Percentiles rank a stretch among this genome's conserved stretches.
phyloP scores from a whole-genome alignment of 2,329 filamentous ascomycete species.

The Pseudogymnoascus sp. region DNA sequence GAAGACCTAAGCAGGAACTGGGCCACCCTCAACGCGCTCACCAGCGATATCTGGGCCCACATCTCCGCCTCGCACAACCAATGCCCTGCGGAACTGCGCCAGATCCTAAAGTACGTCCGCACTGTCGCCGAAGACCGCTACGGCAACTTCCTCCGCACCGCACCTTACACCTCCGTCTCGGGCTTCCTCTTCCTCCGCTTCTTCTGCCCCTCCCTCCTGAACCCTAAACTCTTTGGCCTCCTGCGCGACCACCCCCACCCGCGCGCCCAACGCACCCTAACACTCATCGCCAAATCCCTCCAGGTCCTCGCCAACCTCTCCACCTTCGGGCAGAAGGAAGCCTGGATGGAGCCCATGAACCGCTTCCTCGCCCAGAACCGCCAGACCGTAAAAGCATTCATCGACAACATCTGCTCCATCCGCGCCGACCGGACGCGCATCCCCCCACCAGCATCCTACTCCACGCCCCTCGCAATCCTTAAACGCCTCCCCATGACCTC shows the following conservation, averaged over 20 bases:
- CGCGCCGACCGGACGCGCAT: conserved; percentile 61
- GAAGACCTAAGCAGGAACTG: conserved; percentile 81
- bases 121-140: conserved; percentile 92
- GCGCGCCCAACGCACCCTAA: conserved; percentile 79
- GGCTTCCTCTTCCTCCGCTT: conserved; percentile 92
- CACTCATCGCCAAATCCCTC: conserved; percentile 84
- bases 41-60: conserved; percentile 77
- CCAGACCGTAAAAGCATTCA: conserved; percentile 75
- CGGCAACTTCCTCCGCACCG: conserved; percentile 82
- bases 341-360: conserved; percentile 99
- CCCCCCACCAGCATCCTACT: conserved; percentile 75
- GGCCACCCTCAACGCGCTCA: conserved; percentile 67
- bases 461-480: conserved; percentile 85
- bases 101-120: conserved; percentile 83
- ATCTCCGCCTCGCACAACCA: conserved; percentile 69
- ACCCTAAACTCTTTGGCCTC: conserved; percentile 87
- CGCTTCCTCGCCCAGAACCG: conserved; percentile 71
- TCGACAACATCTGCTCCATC: conserved; percentile 80
- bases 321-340: conserved; percentile 86
- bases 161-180: conserved; percentile 89
- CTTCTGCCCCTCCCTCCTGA: conserved; percentile 92
- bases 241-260: conserved; percentile 75
- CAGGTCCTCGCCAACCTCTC: conserved; percentile 88
- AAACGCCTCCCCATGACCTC: conserved; percentile 72
- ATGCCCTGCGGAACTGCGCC: conserved; percentile 73